phyloP scores from a whole-genome alignment of 257 asterid species.

The Solanum peruvianum region DNA sequence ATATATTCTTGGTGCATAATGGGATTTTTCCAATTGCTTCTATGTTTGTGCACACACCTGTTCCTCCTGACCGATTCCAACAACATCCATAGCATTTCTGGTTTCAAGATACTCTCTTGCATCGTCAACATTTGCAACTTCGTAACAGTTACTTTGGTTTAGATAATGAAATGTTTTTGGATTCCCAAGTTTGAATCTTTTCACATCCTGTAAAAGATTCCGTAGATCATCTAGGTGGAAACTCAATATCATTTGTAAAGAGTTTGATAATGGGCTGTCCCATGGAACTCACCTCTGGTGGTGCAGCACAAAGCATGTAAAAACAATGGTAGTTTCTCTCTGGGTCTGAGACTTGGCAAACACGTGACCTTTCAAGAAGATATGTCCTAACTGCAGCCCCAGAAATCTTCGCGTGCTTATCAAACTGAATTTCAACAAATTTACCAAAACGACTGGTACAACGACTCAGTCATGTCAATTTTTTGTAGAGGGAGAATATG shows the following conservation, averaged over 20 bases:
- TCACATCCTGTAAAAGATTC: conserved; percentile 46
- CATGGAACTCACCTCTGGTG: conserved; percentile 64
- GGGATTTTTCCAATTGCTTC: background rate
- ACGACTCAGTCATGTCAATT: conserved; percentile 33
- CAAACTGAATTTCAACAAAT: conserved; percentile 94
- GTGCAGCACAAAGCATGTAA: conserved; percentile 96
- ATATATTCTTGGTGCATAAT: background rate
- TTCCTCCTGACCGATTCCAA: conserved; percentile 86
- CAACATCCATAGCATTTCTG: conserved; percentile 93
- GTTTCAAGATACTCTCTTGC: conserved; percentile 89
- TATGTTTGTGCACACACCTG: conserved; percentile 39
- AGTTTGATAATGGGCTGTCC: background rate
- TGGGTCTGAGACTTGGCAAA: conserved; percentile 93
- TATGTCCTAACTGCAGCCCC: conserved; percentile 97
- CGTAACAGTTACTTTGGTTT: conserved; percentile 76
- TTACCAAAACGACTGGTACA: conserved; percentile 93
- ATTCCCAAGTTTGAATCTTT: conserved; percentile 67
- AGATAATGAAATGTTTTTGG: conserved; percentile 79
- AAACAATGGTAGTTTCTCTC: conserved; percentile 95
- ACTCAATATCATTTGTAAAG: background rate
- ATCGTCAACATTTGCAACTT: conserved; percentile 80
- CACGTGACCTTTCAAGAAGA: conserved; percentile 90
- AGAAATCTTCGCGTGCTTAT: conserved; percentile 81
- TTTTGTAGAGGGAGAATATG: conserved; percentile 14
- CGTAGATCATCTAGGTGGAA: conserved; percentile 6